Base-by-base conservation (phyloP, 352 stramenopile species). In the Phytophthora fragariaefolia region DNA sequence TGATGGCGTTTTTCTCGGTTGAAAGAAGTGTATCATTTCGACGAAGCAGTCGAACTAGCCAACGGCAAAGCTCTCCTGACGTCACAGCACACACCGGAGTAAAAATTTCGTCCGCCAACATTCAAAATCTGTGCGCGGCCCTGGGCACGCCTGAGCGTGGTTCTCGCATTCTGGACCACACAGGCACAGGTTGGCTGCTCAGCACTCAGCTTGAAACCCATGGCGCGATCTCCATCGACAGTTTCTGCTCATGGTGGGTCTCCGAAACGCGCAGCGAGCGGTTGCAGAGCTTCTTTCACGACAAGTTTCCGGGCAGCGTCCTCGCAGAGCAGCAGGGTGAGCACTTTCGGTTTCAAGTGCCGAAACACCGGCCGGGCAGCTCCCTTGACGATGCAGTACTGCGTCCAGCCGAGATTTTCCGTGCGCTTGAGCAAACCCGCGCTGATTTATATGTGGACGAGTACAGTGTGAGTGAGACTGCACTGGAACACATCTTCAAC, bases 401-500 rank as follows among this genome's bases (percentile, higher is more conserved):
- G 53, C 74, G 77, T 22, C 80, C 80, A 12, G 69, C 66, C 10
- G 52, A 75, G 45, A 77, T 94, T 45, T 97, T 97, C 65, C 67
- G 69, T 2, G 65, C 80, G 20, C 65, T 97, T 3, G 91, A 97
- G 52, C 65, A 75, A 3, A 74, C 73, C n/a, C 93, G 87, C 45
- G n/a, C 63, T 1, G 43, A 58, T 0, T 63, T 95, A 13, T 58
- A 71, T 24, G 86, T 97, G 51, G 75, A 82, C 47, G 85, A 96
- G 71, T 97, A 97, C 67, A 90, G 78, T 45, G 77, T 97, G 56
- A 92, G 82, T 34, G 85, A 97, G 67, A 94, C 87, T n/a, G 92
- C 89, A 17, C 73, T 98, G 23, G 92, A 98, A 74, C 81, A 94
- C 48, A 94, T 98, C 71, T 97, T 98, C 79, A 97, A 97, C 73